Base-by-base conservation (phyloP, 2,329 filamentous ascomycete genomes). In the Fusarium sublunatum region DNA sequence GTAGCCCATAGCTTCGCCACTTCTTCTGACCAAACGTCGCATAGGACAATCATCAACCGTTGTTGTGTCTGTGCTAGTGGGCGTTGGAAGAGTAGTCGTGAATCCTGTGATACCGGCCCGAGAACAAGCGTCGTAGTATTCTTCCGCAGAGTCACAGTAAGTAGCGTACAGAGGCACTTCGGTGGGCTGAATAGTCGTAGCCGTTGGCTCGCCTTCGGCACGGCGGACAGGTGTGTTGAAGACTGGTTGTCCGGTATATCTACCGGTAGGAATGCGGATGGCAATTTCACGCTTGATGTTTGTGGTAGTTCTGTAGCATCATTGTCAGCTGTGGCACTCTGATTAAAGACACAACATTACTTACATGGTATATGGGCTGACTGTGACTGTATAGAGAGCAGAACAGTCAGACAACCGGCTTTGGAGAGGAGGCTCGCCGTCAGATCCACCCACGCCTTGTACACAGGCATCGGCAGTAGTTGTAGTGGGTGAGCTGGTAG, bases 111-210 rank as follows among this genome's bases (percentile, higher is more conserved):
- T n/a, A 3, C 53, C 53, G 4, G 45, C 56, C 15, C 44, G 35
- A 0, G 42, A 62, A 13, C 51, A 67, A 9, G 53, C 64, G 2
- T 42, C 45, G 6, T 65, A 67, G 26, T 67, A 65, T 5, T 19
- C 42, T 2, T 39, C n/a, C 0, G 53, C 26, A 2, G 53, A 47
- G n/a, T 53, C 51, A n/a, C 57, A 67, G 29, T 62, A 62, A 0
- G 48, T 64, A 5, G 50, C 53, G 6, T 65, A 59, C 3, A 13
- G 3, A 5, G 60, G 64, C 2, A 34, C 6, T 1, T 11, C 22
- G 2, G 51, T 62, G 10, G 63, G 63, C 9, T 45, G 13, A 22
- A 64, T 55, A 2, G 64, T 61, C 2, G 62, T 61, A 2, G 55
- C 62, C 0, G 36, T 43, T 5, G 36, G 46, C 2, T 25, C 31